Base-by-base conservation (phyloP, 805 yeast genomes). In the Candida maltosa region DNA sequence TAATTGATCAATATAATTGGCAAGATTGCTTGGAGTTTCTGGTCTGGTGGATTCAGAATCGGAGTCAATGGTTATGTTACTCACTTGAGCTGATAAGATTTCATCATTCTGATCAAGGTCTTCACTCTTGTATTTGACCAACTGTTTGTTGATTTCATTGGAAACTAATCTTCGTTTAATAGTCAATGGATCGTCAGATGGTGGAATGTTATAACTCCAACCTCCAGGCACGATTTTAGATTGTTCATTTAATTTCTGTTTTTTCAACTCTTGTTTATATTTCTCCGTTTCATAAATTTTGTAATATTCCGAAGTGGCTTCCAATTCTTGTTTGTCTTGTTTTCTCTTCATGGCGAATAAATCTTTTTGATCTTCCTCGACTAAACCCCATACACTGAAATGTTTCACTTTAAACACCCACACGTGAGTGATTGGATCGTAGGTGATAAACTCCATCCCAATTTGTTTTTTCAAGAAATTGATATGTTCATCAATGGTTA, bases 381-480 rank as follows among this genome's bases (percentile, higher is more conserved):
- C 71, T 25, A 93, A 60, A 5, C 97, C 97, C 96, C 97, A 93
- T 5, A 85, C 76, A 63, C 96, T 87, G 51, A 93, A 93, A 63
- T 93, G 98, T 46, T 83, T 79, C 6, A 89, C 96, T 47, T 70
- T 75, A 59, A 87, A 88, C 1, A 82, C 78, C 87, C 89, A 88
- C 4, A 75, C 59, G 23, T 87, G 86, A 4, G 77, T 75, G 19
- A 80, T 69, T 3, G 88, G 87, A 48, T 84, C 88, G 52, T 81
- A 88, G 4, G 88, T 81, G 10, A 89, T 67, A 52, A 84, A 87
- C 42, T 80, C 80, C 80, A 83, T 87, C 5, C 89, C 95, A 22
- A 49, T 70, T 45, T 70, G 60, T 31, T 63, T 68, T 42, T 76
- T 75, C 32, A 83, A 62, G 34, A 64, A 65, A 31, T 66, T 69